Evolutionary conservation across 129 eudicot genomes (phyloP), one percentile per base, ranked within the genome.

Genomic region (Artemisia argyi): DNA sequence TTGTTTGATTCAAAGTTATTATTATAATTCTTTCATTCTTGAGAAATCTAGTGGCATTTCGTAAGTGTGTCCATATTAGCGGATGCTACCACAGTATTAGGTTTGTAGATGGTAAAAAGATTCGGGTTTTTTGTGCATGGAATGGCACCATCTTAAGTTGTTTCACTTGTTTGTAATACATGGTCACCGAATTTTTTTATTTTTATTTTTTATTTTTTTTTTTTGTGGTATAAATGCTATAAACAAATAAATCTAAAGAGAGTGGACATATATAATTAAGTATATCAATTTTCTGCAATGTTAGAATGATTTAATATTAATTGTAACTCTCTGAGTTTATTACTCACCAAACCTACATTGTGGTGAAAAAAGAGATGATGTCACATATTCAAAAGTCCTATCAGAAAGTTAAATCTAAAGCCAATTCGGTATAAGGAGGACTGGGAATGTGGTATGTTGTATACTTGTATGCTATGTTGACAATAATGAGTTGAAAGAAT

Each of bases 211-310:
- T 66, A n/a, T 66, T 68, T 28, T 8, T 58, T 66, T 66, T 0
- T 6, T 66, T 66, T 68, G 18, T 8, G 49, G 74, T 67, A 32
- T 68, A 68, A 59, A 76, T 59, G 75, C 15, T 68, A 69, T 76
- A 7, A 77, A 20, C 24, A 44, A 39, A 52, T 47, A 62, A 39
- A 58, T 19, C 64, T 19, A 76, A 67, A 69, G 53, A 54, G 57
- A 68, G 68, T 30, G 74, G 69, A 67, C 52, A n/a, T 58, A 44
- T 76, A 28, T 28, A 28, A 28, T 28, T 5, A 28, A 28, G 32
- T 26, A 26, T 26, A 26, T 26, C 3, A 26, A 26, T 0, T 20
- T 20, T 24, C 28, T 24, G 28, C 28, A 24, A 24, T 24, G 28
- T 24, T 24, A 24, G 28, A 24, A 24, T 24, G 28, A 24, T 24